Evolutionary conservation across 1,284 basidiomycete genomes (phyloP).

Genomic region (Naganishia sp.): DNA sequence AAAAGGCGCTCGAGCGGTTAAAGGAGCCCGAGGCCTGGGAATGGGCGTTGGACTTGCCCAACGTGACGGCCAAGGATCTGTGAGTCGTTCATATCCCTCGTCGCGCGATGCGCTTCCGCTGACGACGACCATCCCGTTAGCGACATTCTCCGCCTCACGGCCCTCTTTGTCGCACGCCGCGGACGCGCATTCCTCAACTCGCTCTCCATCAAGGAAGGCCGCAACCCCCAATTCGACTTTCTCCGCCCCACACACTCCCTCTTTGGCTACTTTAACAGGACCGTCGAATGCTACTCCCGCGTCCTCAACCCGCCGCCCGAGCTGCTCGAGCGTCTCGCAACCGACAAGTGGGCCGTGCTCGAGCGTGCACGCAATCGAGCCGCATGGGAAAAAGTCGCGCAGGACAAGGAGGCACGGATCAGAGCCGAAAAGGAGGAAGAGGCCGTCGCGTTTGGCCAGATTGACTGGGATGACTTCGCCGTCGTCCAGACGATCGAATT

Average conservation of each 20-base stretch:
- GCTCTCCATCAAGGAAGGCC: constrained; percentile 82
- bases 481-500: constrained; percentile 99
- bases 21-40: constrained; percentile 79
- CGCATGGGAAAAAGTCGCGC: constrained; percentile 81
- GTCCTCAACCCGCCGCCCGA: constrained; percentile 81
- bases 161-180: constrained; percentile 89
- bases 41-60: constrained; percentile 86
- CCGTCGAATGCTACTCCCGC: constrained; percentile 94
- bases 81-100: constrained; percentile 56
- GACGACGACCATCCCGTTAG: constrained; percentile 41
- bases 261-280: constrained; percentile 93
- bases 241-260: constrained; percentile 91
- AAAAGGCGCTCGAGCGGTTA: constrained; percentile 58
- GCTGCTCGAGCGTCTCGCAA: constrained; percentile 65
- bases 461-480: constrained; percentile 99
- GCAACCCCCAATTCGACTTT: constrained; percentile 98
- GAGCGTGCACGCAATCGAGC: constrained; percentile 76
- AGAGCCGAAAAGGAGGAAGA: constrained; percentile 81
- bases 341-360: constrained; percentile 73
- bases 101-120: neutral
- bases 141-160: constrained; percentile 87
- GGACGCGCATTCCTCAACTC: constrained; percentile 83
- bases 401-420: constrained; percentile 80
- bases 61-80: constrained; percentile 87
- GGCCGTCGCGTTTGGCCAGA: constrained; percentile 77